Conservation (phyloP, 1,139 yeast genomes). For the Suhomyces panamericanus region DNA sequence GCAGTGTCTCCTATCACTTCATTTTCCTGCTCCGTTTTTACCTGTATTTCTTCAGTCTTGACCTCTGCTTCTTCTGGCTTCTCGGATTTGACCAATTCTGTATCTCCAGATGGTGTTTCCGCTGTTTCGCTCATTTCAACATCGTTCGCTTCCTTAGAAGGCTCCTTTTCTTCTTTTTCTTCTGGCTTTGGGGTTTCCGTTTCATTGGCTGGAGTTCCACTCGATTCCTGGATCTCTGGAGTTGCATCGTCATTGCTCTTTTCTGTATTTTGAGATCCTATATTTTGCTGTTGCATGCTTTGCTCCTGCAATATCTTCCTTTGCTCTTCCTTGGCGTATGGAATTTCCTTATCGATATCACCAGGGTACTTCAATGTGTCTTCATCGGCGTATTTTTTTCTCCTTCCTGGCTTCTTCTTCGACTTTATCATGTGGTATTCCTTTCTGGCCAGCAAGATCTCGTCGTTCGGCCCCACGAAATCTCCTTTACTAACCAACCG, state of each 20-base stretch:
- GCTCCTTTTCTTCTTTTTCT: no score
- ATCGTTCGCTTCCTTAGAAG: background rate
- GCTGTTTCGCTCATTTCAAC: background rate
- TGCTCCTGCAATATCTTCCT: conserved; percentile 14
- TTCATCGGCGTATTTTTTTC: conserved; percentile 25
- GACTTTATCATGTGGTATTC: conserved; percentile 37
- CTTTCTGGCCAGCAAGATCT: conserved; percentile 47
- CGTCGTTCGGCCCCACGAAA: conserved; percentile 52
- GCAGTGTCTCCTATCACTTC: background rate
- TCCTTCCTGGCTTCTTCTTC: conserved; percentile 40
- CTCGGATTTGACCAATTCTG: background rate
- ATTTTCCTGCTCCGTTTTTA: background rate
- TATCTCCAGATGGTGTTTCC: background rate
- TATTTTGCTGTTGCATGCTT: conserved; percentile 1
- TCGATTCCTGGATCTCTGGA: background rate
- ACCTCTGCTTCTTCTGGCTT: background rate
- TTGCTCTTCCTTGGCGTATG: conserved; percentile 32
- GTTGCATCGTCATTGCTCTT: background rate
- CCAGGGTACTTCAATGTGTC: conserved; percentile 31
- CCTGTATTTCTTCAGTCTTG: background rate
- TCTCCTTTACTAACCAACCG: conserved; percentile 48
- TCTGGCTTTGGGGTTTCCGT: background rate
- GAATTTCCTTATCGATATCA: conserved; percentile 38
- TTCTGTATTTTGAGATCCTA: background rate
- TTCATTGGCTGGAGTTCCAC: background rate